Conservation (phyloP, 352 stramenopile species). For the Globisporangium spinosum region DNA sequence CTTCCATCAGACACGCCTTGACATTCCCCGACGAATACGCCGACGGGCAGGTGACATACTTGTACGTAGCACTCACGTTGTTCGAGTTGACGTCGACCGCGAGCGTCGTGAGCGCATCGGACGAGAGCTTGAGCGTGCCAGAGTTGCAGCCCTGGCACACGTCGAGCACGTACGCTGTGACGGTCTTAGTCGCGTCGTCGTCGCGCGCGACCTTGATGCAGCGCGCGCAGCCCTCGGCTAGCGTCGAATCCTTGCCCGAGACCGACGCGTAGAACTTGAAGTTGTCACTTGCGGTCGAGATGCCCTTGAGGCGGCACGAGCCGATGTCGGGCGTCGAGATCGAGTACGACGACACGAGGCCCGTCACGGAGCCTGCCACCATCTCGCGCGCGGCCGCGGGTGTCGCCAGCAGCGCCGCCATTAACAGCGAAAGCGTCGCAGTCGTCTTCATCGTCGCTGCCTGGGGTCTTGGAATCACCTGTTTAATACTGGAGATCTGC, state of each 20-base stretch:
- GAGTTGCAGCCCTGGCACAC: slow-evolving; percentile 55
- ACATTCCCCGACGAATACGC: slow-evolving; percentile 64
- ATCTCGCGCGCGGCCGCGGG: slow-evolving; percentile 13
- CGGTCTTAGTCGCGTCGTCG: slow-evolving; percentile 36
- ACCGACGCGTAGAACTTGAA: slow-evolving; percentile 82
- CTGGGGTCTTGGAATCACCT: background rate
- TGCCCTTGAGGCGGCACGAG: slow-evolving; percentile 68
- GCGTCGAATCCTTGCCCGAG: slow-evolving; percentile 43
- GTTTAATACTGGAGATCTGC: background rate
- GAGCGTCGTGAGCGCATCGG: slow-evolving; percentile 34
- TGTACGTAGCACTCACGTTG: slow-evolving; percentile 51
- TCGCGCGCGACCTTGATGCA: slow-evolving; percentile 69
- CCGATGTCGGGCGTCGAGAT: slow-evolving; percentile 60
- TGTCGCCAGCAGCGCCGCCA: slow-evolving; percentile 9
- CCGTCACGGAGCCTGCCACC: slow-evolving; percentile 11
- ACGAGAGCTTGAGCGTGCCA: slow-evolving; percentile 50
- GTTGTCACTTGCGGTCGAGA: slow-evolving; percentile 51
- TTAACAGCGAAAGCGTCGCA: background rate
- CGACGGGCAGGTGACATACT: slow-evolving; percentile 55
- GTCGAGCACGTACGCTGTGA: slow-evolving; percentile 72
- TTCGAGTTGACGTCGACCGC: slow-evolving; percentile 48
- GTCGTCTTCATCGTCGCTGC: slow-evolving; percentile 3
- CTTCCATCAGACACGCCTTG: slow-evolving; percentile 81
- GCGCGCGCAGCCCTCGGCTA: slow-evolving; percentile 62
- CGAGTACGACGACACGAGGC: slow-evolving; percentile 43